A percentile compares a stretch with the other conserved stretches of the same genome.
phyloP scores from a whole-genome alignment of 352 stramenopile species.

The Globisporangium nodosum region DNA sequence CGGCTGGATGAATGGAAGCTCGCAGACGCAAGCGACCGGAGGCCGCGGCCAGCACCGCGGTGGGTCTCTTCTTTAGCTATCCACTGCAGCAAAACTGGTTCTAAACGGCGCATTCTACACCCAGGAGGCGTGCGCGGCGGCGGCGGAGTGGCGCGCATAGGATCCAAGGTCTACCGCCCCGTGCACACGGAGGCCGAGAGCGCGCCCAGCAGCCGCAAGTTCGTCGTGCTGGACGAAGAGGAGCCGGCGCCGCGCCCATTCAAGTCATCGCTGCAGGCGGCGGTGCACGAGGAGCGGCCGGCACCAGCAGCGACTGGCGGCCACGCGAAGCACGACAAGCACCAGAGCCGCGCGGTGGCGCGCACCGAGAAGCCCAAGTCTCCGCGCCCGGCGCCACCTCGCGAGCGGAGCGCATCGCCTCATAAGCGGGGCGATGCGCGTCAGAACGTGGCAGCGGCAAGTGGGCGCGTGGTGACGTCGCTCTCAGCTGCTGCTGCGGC shows the following conservation, averaged over 20 bases:
- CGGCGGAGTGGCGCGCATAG: not conserved
- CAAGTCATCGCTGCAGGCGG: constrained; percentile 44
- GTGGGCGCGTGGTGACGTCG: constrained; percentile 19
- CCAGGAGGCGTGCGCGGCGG: not conserved
- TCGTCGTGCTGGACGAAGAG: constrained; percentile 8
- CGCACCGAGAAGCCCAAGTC: constrained; percentile 8
- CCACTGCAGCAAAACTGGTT: no score
- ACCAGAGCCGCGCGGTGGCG: not conserved
- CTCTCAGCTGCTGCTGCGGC: constrained; percentile 1
- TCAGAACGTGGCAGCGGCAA: constrained; percentile 8
- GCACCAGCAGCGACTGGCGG: constrained; percentile 4
- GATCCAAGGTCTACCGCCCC: constrained; percentile 8
- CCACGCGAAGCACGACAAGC: constrained; percentile 6
- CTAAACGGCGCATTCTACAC: no score
- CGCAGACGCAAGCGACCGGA: constrained; percentile 22
- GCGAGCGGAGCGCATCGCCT: constrained; percentile 11
- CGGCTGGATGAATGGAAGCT: constrained; percentile 31
- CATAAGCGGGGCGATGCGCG: constrained; percentile 15
- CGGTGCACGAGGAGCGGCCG: constrained; percentile 13
- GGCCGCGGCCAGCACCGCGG: constrained; percentile 4
- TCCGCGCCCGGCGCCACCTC: not conserved
- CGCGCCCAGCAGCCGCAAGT: constrained; percentile 5
- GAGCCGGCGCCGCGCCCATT: constrained; percentile 27
- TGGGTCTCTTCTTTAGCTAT: constrained; percentile 5
- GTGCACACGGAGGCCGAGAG: not conserved